A percentile compares a stretch with the other conserved stretches of the same genome.
phyloP scores from a whole-genome alignment of 139 green algal genomes.

The Gonium pectorale region DNA sequence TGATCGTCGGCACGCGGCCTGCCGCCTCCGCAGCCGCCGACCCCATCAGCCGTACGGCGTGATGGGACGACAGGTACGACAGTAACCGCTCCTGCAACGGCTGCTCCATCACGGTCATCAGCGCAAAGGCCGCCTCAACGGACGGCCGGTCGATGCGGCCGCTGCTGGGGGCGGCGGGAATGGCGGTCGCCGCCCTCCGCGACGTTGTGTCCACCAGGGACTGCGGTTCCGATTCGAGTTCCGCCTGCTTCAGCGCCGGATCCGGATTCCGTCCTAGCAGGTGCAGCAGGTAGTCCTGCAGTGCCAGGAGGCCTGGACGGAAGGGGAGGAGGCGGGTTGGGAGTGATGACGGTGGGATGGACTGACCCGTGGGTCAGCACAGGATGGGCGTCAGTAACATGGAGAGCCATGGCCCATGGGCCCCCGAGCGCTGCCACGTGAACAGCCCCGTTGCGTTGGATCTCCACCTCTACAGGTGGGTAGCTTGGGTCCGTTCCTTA shows the following conservation, averaged over 20 bases:
- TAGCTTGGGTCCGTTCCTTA: too few species aligned
- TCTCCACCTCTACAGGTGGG: too few species aligned
- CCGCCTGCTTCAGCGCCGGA: too few species aligned
- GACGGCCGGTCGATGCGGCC: neutral
- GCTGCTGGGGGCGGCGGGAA: neutral
- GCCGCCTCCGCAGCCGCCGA: neutral
- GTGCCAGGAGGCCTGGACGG: conserved; percentile 21
- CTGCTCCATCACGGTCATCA: conserved; percentile 14
- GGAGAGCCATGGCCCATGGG: too few species aligned
- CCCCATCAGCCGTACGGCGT: conserved; percentile 4
- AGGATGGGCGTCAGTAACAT: too few species aligned
- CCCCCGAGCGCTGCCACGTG: too few species aligned
- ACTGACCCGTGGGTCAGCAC: too few species aligned
- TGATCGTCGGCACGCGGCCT: conserved; percentile 24
- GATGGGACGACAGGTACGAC: neutral
- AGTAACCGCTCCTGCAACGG: conserved; percentile 18
- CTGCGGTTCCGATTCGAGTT: too few species aligned
- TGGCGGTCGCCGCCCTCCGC: too few species aligned
- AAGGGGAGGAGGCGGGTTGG: neutral
- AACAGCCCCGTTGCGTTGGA: too few species aligned
- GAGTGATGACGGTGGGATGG: too few species aligned
- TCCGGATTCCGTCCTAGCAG: neutral
- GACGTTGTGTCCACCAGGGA: too few species aligned
- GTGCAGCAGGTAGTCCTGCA: conserved; percentile 34
- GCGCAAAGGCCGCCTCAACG: conserved; percentile 36